Evolutionary conservation across 2,329 filamentous ascomycete genomes (phyloP).

Genomic region (Remersonia thermophila): DNA sequence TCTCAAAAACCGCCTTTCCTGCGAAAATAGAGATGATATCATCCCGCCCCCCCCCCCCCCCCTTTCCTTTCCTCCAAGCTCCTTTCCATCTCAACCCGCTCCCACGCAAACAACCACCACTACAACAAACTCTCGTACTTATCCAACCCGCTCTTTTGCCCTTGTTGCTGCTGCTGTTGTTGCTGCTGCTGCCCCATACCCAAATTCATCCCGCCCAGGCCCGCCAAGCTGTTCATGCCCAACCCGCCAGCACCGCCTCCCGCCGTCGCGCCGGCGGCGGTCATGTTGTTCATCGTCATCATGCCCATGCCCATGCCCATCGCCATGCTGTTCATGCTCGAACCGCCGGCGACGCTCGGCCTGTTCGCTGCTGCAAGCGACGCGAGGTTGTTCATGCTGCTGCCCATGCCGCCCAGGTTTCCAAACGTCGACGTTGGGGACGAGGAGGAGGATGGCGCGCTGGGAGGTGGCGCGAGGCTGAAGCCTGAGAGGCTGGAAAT

Average conservation of each 20-base stretch:
- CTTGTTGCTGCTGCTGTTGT: constrained; percentile 21
- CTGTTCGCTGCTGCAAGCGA: constrained; percentile 15
- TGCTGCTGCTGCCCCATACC: constrained; percentile 17
- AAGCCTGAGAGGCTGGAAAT: constrained; percentile 27
- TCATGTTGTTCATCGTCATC: constrained; percentile 15
- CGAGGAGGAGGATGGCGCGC: constrained; percentile 8
- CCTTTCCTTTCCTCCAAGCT: too few relatives aligned
- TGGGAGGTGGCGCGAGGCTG: constrained; percentile 35
- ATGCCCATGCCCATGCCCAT: constrained; percentile 21
- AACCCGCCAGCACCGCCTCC: constrained; percentile 3
- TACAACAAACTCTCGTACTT: constrained; percentile 56
- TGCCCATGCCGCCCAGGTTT: constrained; percentile 13
- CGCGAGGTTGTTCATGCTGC: too few relatives aligned
- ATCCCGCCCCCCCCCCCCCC: too few relatives aligned
- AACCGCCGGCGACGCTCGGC: constrained; percentile 15
- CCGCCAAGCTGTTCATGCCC: constrained; percentile 11
- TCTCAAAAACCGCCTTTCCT: too few relatives aligned
- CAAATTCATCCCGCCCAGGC: constrained; percentile 5
- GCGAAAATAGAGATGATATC: too few relatives aligned
- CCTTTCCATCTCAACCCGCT: too few relatives aligned
- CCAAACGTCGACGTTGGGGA: constrained; percentile 20
- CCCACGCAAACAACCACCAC: too few relatives aligned
- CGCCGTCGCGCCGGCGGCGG: constrained; percentile 14
- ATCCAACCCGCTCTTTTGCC: constrained; percentile 44
- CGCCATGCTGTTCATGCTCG: constrained; percentile 17